phyloP scores from a whole-genome alignment of 2,329 filamentous ascomycete genomes.

The Claviceps sorghi region DNA sequence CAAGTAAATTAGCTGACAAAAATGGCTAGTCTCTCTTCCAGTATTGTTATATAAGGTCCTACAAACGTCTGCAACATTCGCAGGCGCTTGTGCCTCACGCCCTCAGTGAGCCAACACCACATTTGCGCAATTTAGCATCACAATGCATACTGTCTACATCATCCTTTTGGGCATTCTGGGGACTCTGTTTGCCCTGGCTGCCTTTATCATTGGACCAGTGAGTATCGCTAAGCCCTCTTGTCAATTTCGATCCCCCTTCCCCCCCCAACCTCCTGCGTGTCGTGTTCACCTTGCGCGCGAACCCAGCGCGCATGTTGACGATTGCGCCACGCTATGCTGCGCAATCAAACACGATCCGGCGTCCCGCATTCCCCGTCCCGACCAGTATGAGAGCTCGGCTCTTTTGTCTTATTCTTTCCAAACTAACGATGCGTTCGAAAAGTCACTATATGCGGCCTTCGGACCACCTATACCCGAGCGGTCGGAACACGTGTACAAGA shows the following conservation, averaged over 20 bases:
- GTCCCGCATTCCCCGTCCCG: background rate
- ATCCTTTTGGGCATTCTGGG: background rate
- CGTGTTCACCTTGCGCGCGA: background rate
- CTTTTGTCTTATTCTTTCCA: background rate
- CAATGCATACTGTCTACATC: background rate
- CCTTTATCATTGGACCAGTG: background rate
- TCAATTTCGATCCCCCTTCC: background rate
- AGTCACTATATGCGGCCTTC: background rate
- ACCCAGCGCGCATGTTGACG: background rate
- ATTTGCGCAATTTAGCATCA: background rate
- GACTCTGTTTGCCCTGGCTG: background rate
- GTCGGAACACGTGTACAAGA: slow-evolving; percentile 23
- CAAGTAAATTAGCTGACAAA: too few relatives aligned
- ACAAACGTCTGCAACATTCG: too few relatives aligned
- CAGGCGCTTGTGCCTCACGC: too few relatives aligned
- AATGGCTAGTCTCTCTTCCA: too few relatives aligned
- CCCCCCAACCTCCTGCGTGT: background rate
- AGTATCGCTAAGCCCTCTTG: background rate
- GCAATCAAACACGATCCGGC: too few relatives aligned
- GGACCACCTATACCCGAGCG: slow-evolving; percentile 25
- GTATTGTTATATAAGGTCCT: too few relatives aligned
- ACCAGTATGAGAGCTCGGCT: background rate
- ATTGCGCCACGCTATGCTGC: background rate
- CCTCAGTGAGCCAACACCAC: background rate
- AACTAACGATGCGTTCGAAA: background rate